Evolutionary conservation across 1,284 basidiomycete genomes (phyloP).

Genomic region (Ustilago nuda): DNA sequence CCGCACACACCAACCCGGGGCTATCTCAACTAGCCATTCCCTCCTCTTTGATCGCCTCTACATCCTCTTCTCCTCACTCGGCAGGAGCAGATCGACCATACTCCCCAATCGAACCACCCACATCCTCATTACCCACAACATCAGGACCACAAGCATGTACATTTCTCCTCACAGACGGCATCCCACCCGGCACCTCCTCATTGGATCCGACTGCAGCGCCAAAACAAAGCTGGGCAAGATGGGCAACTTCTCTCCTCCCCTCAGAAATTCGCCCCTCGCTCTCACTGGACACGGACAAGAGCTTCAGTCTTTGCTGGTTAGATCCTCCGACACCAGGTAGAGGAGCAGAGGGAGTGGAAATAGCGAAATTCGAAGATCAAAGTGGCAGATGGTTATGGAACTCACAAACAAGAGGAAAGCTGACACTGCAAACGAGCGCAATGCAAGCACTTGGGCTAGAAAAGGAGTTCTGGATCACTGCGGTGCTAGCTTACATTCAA

Average conservation of each 20-base stretch:
- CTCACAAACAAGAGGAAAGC: slow-evolving; percentile 43
- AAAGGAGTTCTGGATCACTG: slow-evolving; percentile 57
- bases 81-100: slow-evolving; percentile 48
- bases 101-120: slow-evolving; percentile 42
- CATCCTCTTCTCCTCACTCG: slow-evolving; percentile 12
- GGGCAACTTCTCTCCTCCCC: slow-evolving; percentile 57
- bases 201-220: not conserved
- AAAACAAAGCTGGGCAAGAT: slow-evolving; percentile 50
- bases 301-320: slow-evolving; percentile 58
- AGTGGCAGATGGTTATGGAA: slow-evolving; percentile 59
- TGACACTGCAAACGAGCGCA: slow-evolving; percentile 52
- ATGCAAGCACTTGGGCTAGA: slow-evolving; percentile 54
- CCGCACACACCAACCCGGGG: not conserved
- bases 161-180: slow-evolving; percentile 23
- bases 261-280: slow-evolving; percentile 47
- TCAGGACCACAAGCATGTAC: slow-evolving; percentile 12
- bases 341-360: slow-evolving; percentile 30
- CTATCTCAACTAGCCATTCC: slow-evolving; percentile 24
- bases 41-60: slow-evolving; percentile 3
- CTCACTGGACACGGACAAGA: slow-evolving; percentile 52
- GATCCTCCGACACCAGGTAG: slow-evolving; percentile 31
- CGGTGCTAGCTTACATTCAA: slow-evolving; percentile 58
- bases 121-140: not conserved
- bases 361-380: slow-evolving; percentile 54
- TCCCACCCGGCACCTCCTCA: slow-evolving; percentile 1